A percentile compares a stretch with the other conserved stretches of the same genome.
Conservation (phyloP, 257 asterid species). For the Forsythia suspensa region DNA sequence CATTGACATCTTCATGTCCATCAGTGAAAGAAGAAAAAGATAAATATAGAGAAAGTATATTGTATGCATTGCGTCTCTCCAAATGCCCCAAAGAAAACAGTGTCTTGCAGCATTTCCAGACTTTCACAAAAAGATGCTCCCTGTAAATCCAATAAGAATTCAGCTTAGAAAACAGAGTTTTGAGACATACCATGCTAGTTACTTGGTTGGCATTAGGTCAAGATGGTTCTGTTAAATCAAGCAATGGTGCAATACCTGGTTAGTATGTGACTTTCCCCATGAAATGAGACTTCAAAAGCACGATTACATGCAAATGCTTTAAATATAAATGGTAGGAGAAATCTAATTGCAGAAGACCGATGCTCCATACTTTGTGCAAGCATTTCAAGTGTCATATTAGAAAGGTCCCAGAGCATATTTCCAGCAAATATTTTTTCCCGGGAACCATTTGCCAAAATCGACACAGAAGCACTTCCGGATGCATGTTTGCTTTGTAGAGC, state of each 20-base stretch:
- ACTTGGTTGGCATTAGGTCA: constrained; percentile 3
- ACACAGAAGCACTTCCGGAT: constrained; percentile 27
- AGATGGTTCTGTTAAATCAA: constrained; percentile 9
- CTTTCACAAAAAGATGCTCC: constrained; percentile 49
- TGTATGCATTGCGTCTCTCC: constrained; percentile 91
- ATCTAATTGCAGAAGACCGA: constrained; percentile 69
- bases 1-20: constrained; percentile 45
- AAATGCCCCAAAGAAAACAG: constrained; percentile 65
- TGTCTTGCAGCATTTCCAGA: constrained; percentile 72
- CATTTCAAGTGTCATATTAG: constrained; percentile 61
- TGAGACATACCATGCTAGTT: not conserved
- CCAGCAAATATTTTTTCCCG: constrained; percentile 46
- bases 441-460: constrained; percentile 34
- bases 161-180: constrained; percentile 6
- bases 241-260: constrained; percentile 51
- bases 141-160: constrained; percentile 41
- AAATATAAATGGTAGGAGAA: constrained; percentile 72
- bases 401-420: constrained; percentile 81
- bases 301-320: constrained; percentile 43
- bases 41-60: constrained; percentile 71
- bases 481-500: constrained; percentile 41
- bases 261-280: constrained; percentile 47
- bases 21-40: constrained; percentile 50
- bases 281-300: constrained; percentile 49
- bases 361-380: constrained; percentile 67